Evolutionary conservation across 352 stramenopile genomes (phyloP).

Genomic region (Lagenidium giganteum): DNA sequence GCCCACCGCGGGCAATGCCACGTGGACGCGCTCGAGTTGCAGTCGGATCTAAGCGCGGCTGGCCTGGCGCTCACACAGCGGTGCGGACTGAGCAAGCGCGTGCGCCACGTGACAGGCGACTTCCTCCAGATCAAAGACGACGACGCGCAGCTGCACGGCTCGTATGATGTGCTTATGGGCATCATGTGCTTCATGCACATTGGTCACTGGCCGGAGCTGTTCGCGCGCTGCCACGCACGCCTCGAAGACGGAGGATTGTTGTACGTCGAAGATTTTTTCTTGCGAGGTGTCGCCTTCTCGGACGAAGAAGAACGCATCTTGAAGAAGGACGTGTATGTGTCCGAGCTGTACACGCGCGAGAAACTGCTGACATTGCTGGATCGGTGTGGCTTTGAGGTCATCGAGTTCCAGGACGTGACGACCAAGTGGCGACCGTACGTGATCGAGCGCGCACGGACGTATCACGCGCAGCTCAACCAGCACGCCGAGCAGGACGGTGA

Average conservation of each 20-base stretch:
- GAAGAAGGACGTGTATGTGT: conserved; percentile 58
- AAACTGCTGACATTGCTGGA: conserved; percentile 38
- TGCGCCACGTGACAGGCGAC: conserved; percentile 59
- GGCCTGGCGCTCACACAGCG: conserved; percentile 50
- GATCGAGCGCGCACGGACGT: conserved; percentile 31
- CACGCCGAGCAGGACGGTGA: conserved; percentile 57
- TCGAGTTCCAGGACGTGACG: conserved; percentile 56
- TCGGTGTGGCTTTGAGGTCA: conserved; percentile 42
- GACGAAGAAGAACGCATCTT: conserved; percentile 38
- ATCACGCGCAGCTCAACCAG: conserved; percentile 29
- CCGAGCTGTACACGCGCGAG: conserved; percentile 27
- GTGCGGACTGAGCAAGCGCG: conserved; percentile 36
- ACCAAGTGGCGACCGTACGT: conserved; percentile 67
- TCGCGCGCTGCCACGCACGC: conserved; percentile 44
- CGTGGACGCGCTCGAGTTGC: conserved; percentile 74
- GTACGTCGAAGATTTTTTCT: conserved; percentile 81
- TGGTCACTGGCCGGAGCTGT: conserved; percentile 48
- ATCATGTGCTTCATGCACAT: conserved; percentile 81
- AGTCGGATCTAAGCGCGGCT: conserved; percentile 62
- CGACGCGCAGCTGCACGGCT: conserved; percentile 3
- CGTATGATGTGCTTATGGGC: conserved; percentile 66
- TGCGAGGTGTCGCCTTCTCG: conserved; percentile 31
- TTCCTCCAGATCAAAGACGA: conserved; percentile 39
- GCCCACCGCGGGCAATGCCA: conserved; percentile 57
- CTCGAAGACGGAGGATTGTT: conserved; percentile 60